Conservation (phyloP, 768 basidiomycete genomes). For the Amanita rimosa region DNA sequence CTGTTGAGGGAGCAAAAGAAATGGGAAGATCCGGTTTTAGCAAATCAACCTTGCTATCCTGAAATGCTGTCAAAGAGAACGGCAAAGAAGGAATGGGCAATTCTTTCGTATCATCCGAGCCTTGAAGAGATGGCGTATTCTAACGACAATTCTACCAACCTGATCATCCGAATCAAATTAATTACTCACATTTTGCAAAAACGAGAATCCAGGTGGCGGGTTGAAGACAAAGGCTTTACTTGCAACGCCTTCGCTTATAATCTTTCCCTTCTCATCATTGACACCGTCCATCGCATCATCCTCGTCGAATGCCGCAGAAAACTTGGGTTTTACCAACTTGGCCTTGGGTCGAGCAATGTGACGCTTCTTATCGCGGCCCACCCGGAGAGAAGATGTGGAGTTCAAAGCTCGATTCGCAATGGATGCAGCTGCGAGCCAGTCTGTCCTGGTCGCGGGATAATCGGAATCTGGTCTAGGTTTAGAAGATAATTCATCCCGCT, state of each 20-base stretch:
- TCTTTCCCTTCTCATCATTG: constrained; percentile 29
- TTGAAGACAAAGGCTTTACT: constrained; percentile 47
- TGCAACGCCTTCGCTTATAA: constrained; percentile 41
- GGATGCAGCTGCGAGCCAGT: constrained; percentile 22
- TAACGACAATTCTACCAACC: not conserved
- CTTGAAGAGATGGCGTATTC: constrained; percentile 20
- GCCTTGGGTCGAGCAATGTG: constrained; percentile 49
- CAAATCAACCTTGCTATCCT: not conserved
- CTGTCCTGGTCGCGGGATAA: constrained; percentile 14
- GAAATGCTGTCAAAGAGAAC: constrained; percentile 38
- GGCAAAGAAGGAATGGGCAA: constrained; percentile 56
- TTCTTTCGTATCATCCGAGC: constrained; percentile 40
- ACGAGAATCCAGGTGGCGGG: constrained; percentile 53
- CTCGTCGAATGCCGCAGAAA: constrained; percentile 55
- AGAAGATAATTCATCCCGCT: constrained; percentile 19
- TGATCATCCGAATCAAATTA: not conserved
- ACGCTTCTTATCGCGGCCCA: constrained; percentile 50
- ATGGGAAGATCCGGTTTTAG: not conserved
- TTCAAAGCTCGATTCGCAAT: constrained; percentile 14
- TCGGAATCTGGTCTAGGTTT: constrained; percentile 10
- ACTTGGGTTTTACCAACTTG: constrained; percentile 36
- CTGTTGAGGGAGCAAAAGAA: not conserved
- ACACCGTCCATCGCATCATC: constrained; percentile 35
- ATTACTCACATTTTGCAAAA: constrained; percentile 48
- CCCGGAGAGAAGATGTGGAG: constrained; percentile 46